Evolutionary conservation across 371 early-diverging fungal species (phyloP).

Genomic region (Apophysomyces variabilis): DNA sequence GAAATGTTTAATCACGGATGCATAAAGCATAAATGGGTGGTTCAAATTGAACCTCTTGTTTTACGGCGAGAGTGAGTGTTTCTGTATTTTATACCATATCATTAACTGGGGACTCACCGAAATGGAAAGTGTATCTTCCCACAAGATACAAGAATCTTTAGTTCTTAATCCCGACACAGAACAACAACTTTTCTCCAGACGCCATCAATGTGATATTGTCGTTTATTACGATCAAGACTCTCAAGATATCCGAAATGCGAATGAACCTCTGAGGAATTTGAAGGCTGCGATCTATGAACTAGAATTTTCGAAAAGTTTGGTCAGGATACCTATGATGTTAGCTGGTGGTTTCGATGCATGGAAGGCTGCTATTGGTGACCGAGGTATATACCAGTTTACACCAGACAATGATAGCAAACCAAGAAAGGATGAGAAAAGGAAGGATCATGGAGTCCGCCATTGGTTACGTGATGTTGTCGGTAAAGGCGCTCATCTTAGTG

Average conservation of each 20-base stretch:
- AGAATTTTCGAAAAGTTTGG: conserved; percentile 57
- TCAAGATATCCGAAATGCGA: conserved; percentile 13
- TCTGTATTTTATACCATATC: too few relatives aligned
- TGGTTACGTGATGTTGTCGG: conserved; percentile 27
- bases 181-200: conserved; percentile 63
- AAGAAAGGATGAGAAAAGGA: background rate
- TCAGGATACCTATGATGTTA: conserved; percentile 66
- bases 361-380: conserved; percentile 51
- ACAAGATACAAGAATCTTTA: conserved; percentile 50
- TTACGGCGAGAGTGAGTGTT: conserved; percentile 58
- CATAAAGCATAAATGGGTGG: conserved; percentile 70
- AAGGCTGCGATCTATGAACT: conserved; percentile 61
- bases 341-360: conserved; percentile 82
- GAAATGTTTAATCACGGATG: conserved; percentile 72
- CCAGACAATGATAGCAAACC: background rate
- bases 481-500: conserved; percentile 11
- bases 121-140: conserved; percentile 42
- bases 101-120: too few relatives aligned
- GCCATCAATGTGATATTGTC: conserved; percentile 74
- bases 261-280: conserved; percentile 41
- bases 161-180: conserved; percentile 53
- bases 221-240: conserved; percentile 75
- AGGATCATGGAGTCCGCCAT: conserved; percentile 13
- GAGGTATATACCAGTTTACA: conserved; percentile 38
- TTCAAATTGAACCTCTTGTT: conserved; percentile 83